Evolutionary conservation across 192 early-diverging fungal species (phyloP).

Genomic region (Geranomyces michiganensis): DNA sequence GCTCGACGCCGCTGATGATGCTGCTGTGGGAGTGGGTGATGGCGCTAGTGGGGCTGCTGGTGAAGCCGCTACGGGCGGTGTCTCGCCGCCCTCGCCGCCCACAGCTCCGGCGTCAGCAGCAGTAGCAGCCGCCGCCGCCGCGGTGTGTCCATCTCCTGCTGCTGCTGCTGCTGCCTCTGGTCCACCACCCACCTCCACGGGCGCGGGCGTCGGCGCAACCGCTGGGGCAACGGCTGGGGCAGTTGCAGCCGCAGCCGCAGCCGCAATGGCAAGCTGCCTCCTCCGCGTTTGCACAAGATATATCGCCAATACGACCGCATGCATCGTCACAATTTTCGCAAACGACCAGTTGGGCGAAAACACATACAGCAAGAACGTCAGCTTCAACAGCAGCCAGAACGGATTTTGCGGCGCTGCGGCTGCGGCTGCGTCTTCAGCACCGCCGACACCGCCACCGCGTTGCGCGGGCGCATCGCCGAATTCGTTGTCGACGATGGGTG

Average conservation of each 20-base stretch:
- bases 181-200: neutral
- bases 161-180: neutral
- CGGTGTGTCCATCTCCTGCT: too few species aligned
- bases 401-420: constrained; percentile 35
- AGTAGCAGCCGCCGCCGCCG: too few species aligned
- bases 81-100: neutral
- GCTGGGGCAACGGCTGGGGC: neutral
- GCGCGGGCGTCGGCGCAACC: constrained; percentile 4
- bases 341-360: constrained; percentile 65
- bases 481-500: constrained; percentile 30
- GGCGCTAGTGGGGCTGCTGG: neutral
- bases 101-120: too few species aligned
- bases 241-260: neutral
- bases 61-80: neutral
- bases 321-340: constrained; percentile 58
- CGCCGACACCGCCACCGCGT: constrained; percentile 7
- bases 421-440: too few species aligned
- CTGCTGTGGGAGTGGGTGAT: neutral
- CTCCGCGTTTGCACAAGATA: constrained; percentile 50
- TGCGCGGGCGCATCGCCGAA: constrained; percentile 34
- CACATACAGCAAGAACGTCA: constrained; percentile 61
- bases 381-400: constrained; percentile 64
- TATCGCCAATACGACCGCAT: constrained; percentile 58
- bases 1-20: neutral
- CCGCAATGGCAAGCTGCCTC: neutral